Base-by-base conservation (phyloP, 805 yeast species). In the Kuraishia capsulata region DNA sequence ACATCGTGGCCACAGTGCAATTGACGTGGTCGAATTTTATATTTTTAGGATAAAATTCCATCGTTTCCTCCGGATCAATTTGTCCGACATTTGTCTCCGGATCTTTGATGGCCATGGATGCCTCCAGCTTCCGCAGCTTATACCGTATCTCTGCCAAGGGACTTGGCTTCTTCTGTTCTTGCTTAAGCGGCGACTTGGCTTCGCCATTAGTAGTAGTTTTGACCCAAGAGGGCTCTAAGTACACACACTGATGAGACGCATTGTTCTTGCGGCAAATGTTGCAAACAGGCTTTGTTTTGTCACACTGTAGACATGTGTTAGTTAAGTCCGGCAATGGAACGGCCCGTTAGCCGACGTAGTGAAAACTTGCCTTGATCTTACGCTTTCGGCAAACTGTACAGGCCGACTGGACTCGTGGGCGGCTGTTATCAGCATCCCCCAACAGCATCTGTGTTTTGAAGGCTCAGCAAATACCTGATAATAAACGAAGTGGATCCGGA, bases 351-450 rank as follows among this genome's bases (percentile, higher is more conserved):
- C n/a, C n/a, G n/a, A n/a, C n/a, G n/a, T n/a, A n/a, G n/a, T n/a
- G n/a, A n/a, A n/a, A 11, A 20, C 36, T 5, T 20, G 23, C 36
- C 36, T 33, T 33, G 21, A 33, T 20, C 36, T 33, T 33, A 5
- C 36, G 17, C 28, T 21, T 17, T 20, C 36, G 21, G 14, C 36
- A 33, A 5, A 23, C 19, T 3, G 29, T 23, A 14, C 36, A 33
- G 4, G 36, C 36, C 4, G 36, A 17, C 21, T 33, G 36, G 9
- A 33, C 36, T 16, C 36, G 26, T 5, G 36, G 36, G 8, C 24
- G 21, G 10, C 19, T 33, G 23, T 23, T 8, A 8, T 23, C 26
- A 11, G 26, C n/a, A n/a, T n/a, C n/a, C n/a, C n/a, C n/a, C n/a
- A n/a, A n/a, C n/a, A n/a, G n/a, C n/a, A n/a, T n/a, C n/a, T n/a